Percentiles rank a stretch among this genome's conserved stretches.
phyloP scores from a whole-genome alignment of 108 stramenopile genomes.

The Stephanodiscus minutulus region DNA sequence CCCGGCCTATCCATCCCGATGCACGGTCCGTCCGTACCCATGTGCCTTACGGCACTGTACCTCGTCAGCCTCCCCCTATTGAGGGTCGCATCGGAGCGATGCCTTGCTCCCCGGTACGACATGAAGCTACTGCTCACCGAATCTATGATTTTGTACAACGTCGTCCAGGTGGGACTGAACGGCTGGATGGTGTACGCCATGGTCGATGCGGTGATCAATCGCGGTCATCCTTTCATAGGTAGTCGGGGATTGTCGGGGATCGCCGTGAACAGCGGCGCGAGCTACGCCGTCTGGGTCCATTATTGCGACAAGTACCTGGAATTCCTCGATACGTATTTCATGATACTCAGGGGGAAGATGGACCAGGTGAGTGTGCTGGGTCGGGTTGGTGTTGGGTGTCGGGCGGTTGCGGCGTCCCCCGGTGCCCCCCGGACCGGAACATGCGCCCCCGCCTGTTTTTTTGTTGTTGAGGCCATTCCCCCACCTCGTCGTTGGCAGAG shows the following conservation, averaged over 20 bases:
- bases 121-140: slow-evolving; percentile 78
- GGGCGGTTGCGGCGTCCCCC: background rate
- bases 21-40: slow-evolving; percentile 65
- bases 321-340: slow-evolving; percentile 98
- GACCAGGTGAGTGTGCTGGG: slow-evolving; percentile 94
- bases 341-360: slow-evolving; percentile 90
- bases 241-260: slow-evolving; percentile 48
- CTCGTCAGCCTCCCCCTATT: slow-evolving; percentile 73
- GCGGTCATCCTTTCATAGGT: slow-evolving; percentile 85
- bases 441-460: too few relatives aligned
- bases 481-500: too few relatives aligned
- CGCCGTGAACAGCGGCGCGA: slow-evolving; percentile 60
- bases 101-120: slow-evolving; percentile 58
- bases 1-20: slow-evolving; percentile 62
- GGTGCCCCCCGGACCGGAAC: too few relatives aligned
- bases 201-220: slow-evolving; percentile 65
- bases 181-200: slow-evolving; percentile 92
- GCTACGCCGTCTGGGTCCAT: slow-evolving; percentile 95
- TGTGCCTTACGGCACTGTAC: slow-evolving; percentile 66
- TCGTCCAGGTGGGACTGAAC: slow-evolving; percentile 92
- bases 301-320: slow-evolving; percentile 97
- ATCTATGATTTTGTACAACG: slow-evolving; percentile 95
- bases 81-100: slow-evolving; percentile 59
- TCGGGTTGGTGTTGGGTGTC: background rate
- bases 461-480: too few relatives aligned